Conservation (phyloP, 75 land plant genomes). For the Larix kaempferi region DNA sequence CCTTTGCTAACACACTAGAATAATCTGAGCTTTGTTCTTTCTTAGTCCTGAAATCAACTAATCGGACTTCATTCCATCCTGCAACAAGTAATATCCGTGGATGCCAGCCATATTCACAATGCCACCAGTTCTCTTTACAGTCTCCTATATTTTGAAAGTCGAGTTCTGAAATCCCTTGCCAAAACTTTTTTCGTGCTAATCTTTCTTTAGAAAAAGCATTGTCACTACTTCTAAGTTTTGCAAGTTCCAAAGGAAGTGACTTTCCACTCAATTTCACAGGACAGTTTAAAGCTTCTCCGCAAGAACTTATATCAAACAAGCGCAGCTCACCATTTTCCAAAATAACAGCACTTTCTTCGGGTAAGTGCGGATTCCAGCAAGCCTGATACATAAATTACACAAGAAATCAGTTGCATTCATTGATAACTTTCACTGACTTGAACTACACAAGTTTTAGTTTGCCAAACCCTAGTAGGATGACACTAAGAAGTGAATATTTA, state of each 20-base stretch:
- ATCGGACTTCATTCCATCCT: constrained; percentile 34
- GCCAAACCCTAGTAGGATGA: not conserved
- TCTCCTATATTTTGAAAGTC: not conserved
- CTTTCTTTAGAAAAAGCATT: not conserved
- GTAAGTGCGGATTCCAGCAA: constrained; percentile 68
- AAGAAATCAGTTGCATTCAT: constrained; percentile 3
- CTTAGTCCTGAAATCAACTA: constrained; percentile 57
- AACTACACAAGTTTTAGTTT: not conserved
- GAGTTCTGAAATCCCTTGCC: not conserved
- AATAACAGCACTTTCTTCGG: constrained; percentile 56
- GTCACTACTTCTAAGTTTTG: not conserved
- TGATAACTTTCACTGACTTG: not conserved
- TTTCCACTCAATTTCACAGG: constrained; percentile 5
- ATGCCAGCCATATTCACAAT: constrained; percentile 75
- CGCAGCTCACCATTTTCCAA: constrained; percentile 59
- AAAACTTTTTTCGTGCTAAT: not conserved
- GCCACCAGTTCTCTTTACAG: constrained; percentile 35
- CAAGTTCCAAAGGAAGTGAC: constrained; percentile 1
- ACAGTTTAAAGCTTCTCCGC: not conserved
- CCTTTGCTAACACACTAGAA: constrained; percentile 23
- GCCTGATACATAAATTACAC: constrained; percentile 14
- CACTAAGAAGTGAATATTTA: not conserved
- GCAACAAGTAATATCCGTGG: constrained; percentile 68
- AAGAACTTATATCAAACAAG: constrained; percentile 46
- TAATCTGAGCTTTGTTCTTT: constrained; percentile 11